phyloP scores from a whole-genome alignment of 768 basidiomycete species.

The Mrakia hoshinonis region DNA sequence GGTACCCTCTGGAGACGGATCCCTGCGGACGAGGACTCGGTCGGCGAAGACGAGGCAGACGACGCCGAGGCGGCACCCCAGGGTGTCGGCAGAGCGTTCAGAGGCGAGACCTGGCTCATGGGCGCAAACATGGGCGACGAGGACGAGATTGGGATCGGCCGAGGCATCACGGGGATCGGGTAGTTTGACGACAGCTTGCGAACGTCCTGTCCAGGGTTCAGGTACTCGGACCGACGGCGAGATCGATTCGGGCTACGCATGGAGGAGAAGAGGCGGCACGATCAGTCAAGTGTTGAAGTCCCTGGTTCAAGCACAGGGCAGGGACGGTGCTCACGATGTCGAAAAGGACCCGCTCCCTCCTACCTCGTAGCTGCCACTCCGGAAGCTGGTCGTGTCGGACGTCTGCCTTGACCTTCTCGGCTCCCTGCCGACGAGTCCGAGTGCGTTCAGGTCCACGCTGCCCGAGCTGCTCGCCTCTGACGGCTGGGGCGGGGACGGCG shows the following conservation, averaged over 20 bases:
- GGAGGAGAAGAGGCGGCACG: background rate
- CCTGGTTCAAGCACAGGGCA: background rate
- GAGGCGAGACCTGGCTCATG: constrained; percentile 20
- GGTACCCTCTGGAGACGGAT: constrained; percentile 45
- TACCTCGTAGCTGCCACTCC: background rate
- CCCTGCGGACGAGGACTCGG: constrained; percentile 19
- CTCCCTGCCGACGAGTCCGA: constrained; percentile 9
- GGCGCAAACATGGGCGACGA: constrained; percentile 2
- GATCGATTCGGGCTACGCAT: constrained; percentile 18
- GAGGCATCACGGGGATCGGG: constrained; percentile 12
- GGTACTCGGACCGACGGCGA: constrained; percentile 24
- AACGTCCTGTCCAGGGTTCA: background rate
- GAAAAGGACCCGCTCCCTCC: constrained; percentile 4
- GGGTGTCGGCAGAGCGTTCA: constrained; percentile 28
- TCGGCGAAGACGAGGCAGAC: constrained; percentile 14
- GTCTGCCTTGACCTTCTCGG: constrained; percentile 14
- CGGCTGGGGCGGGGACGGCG: background rate
- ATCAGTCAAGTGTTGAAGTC: background rate
- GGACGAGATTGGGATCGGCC: constrained; percentile 16
- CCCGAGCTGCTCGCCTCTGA: constrained; percentile 16
- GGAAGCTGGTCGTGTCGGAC: constrained; percentile 14
- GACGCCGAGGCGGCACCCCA: constrained; percentile 15
- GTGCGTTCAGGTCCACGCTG: constrained; percentile 11
- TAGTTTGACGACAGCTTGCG: background rate
- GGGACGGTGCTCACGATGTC: constrained; percentile 12